Evolutionary conservation across 768 basidiomycete genomes (phyloP), one percentile per base, ranked within the genome.

Genomic region (Amanita pseudoporphyria): DNA sequence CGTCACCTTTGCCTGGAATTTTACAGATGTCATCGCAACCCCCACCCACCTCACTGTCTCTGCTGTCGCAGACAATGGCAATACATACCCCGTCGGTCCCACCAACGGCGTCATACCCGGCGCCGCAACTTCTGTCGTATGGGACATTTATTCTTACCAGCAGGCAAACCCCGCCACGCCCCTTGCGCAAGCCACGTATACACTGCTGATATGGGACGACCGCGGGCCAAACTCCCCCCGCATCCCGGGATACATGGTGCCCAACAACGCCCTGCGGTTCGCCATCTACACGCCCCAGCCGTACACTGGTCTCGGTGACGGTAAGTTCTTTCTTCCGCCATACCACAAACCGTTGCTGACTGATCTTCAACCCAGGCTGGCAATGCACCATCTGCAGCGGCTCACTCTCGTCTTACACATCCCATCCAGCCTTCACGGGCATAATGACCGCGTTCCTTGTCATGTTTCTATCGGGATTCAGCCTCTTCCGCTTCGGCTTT

Each of bases 1-100:
- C 52, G 79, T 96, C 60, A 95, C 91, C 18, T 89, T 96, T 63
- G 93, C 76, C 9, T 96, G 92, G 94, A 91, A 90, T 66, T 77
- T 91, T 58, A 89, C 88, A 13, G 72, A 73, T 51, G 69, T 97
- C 36, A 67, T 84, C 55, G 76, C 71, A 36, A 81, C 77, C 0
- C 92, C 92, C 0, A 77, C 80, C 3, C 72, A 72, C 56, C 75
- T 95, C 52, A 94, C 92, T 12, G 73, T 95, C 53, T 79, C 79
- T 33, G 92, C 92, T 24, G 73, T 83, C 38, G 86, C 87, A 64
- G 81, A 82, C 12, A 93, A 94, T 60, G 87, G 87, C 2, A 88
- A 87, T 65, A 93, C 90, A 1, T 97, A 91, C 62, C 78, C 88
- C 13, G 87, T 95, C 7, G 90, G 88, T 2, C 83, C 87, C 0